phyloP scores from a whole-genome alignment of 768 basidiomycete species.

The Podaxis sp. region DNA sequence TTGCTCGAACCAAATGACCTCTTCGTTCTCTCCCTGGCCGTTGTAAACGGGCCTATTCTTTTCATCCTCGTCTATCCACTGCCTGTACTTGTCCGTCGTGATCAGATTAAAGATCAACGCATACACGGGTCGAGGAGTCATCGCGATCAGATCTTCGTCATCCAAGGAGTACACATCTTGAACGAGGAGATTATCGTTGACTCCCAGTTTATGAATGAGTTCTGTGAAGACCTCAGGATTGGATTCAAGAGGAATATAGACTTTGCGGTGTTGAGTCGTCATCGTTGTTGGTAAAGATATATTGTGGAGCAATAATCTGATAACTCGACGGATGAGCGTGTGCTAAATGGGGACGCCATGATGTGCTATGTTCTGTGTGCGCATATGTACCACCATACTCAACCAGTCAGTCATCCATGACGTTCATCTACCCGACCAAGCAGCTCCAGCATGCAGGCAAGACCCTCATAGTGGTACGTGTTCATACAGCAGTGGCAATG shows the following conservation, averaged over 20 bases:
- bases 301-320: not conserved
- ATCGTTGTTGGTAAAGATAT: conserved; percentile 3
- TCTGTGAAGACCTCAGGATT: conserved; percentile 37
- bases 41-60: conserved; percentile 24
- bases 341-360: conserved; percentile 9
- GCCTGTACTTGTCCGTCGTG: conserved; percentile 23
- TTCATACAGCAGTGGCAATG: not conserved
- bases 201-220: conserved; percentile 31
- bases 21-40: conserved; percentile 30
- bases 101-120: conserved; percentile 34
- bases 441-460: conserved; percentile 35
- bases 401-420: conserved; percentile 21
- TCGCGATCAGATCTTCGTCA: conserved; percentile 30
- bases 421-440: conserved; percentile 35
- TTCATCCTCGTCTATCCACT: conserved; percentile 22
- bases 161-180: conserved; percentile 35
- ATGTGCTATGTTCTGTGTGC: not conserved
- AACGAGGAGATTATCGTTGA: conserved; percentile 27
- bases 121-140: conserved; percentile 30
- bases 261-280: conserved; percentile 21
- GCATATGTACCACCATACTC: not conserved
- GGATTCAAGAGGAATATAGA: conserved; percentile 37
- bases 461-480: conserved; percentile 43
- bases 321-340: not conserved
- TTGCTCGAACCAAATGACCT: conserved; percentile 37